Conservation (phyloP, 108 stramenopile genomes). For the Nitzschia putrida region DNA sequence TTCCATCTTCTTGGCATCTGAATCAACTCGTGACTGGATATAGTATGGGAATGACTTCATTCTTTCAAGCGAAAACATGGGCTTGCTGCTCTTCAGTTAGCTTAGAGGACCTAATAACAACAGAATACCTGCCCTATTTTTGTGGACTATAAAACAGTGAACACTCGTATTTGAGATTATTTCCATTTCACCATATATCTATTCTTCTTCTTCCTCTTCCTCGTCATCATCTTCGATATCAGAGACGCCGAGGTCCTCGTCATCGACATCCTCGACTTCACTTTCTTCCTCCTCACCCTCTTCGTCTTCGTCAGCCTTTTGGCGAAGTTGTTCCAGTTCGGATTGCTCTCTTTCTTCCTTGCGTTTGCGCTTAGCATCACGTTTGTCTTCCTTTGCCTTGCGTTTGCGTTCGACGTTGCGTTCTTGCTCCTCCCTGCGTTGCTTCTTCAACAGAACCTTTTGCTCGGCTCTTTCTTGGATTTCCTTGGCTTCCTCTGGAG, state of each 20-base stretch:
- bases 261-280: slow-evolving; percentile 22
- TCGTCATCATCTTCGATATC: slow-evolving; percentile 27
- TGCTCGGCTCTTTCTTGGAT: slow-evolving; percentile 64
- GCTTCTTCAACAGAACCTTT: slow-evolving; percentile 68
- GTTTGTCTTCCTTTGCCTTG: slow-evolving; percentile 74
- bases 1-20: slow-evolving; percentile 10
- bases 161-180: no score
- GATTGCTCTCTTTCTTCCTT: slow-evolving; percentile 73
- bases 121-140: no score
- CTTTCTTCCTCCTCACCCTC: slow-evolving; percentile 29
- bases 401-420: slow-evolving; percentile 81
- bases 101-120: no score
- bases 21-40: not conserved
- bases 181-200: no score
- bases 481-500: slow-evolving; percentile 67
- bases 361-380: slow-evolving; percentile 61
- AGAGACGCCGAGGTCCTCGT: slow-evolving; percentile 33
- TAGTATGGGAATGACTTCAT: no score
- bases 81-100: no score
- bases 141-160: no score
- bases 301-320: slow-evolving; percentile 44
- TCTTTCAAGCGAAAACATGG: no score
- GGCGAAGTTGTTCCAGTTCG: slow-evolving; percentile 73
- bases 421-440: slow-evolving; percentile 81
- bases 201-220: no score